Conservation (phyloP, 257 asterid genomes). For the Lantana camara region DNA sequence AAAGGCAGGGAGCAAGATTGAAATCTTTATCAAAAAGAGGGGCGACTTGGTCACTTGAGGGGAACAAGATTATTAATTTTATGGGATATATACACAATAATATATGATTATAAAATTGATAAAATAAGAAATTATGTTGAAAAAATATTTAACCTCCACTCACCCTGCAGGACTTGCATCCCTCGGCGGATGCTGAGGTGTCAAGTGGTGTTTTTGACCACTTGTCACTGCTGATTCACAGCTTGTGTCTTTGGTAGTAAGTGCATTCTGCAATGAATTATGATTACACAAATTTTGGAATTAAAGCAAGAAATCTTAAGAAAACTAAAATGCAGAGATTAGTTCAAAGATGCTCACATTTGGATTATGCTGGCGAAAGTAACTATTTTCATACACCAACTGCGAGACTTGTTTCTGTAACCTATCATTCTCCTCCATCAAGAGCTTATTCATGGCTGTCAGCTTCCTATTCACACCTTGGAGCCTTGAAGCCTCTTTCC, state of each 20-base stretch:
- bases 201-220: slow-evolving; percentile 79
- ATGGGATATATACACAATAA: too few relatives aligned
- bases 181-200: slow-evolving; percentile 90
- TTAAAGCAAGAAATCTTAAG: neutral
- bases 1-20: too few relatives aligned
- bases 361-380: slow-evolving; percentile 74
- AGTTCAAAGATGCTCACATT: slow-evolving; percentile 42
- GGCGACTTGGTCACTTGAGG: too few relatives aligned
- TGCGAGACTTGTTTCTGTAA: slow-evolving; percentile 90
- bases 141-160: slow-evolving; percentile 38
- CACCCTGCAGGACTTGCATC: slow-evolving; percentile 99
- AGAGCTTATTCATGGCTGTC: slow-evolving; percentile 87
- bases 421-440: slow-evolving; percentile 94
- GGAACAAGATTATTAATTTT: too few relatives aligned
- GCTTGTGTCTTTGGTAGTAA: slow-evolving; percentile 82
- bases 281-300: neutral
- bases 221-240: slow-evolving; percentile 93
- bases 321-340: slow-evolving; percentile 4
- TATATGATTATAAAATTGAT: too few relatives aligned
- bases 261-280: slow-evolving; percentile 48
- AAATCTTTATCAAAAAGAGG: too few relatives aligned
- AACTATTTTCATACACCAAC: slow-evolving; percentile 75
- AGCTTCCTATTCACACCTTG: slow-evolving; percentile 86
- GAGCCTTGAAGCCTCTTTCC: slow-evolving; percentile 86
- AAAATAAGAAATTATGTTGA: too few relatives aligned